Percentiles rank a stretch among this genome's conserved stretches.
Conservation (phyloP, 345 rosid species). For the Citrus sinensis region DVS_A1.0 CM039167.1:3684501-3685000, state of each 20-base stretch:
- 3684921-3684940: background rate
- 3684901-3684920: too few species aligned
- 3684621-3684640: constrained; percentile 8
- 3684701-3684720: constrained; percentile 1
- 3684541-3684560: background rate
- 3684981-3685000: background rate
- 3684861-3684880: background rate
- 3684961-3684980: background rate
- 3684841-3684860: background rate
- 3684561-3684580: background rate
- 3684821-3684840: background rate
- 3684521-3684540: constrained; percentile 11
- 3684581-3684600: too few species aligned
- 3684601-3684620: background rate
- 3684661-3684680: constrained; percentile 17
- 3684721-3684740: constrained; percentile 10
- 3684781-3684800: background rate
- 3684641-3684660: constrained; percentile 37
- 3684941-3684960: background rate
- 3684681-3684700: background rate
- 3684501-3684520: background rate
- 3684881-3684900: background rate
- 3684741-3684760: background rate
- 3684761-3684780: background rate
- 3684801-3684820: background rate